phyloP scores from a whole-genome alignment of 345 rosid genomes.

The Populus tremula region DNA sequence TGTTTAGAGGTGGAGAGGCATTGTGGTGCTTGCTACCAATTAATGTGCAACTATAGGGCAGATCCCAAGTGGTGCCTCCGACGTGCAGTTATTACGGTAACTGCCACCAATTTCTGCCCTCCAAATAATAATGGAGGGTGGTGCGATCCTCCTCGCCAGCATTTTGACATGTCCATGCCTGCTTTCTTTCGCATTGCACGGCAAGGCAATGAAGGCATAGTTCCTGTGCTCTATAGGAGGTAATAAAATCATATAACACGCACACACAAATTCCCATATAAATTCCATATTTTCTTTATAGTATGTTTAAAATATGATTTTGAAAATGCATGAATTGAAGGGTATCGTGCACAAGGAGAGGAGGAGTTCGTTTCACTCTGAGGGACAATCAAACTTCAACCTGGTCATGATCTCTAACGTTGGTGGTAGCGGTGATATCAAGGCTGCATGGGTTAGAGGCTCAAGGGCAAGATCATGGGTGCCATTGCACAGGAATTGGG shows the following conservation, averaged over 20 bases:
- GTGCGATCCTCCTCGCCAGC: constrained; percentile 77
- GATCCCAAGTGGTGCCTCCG: constrained; percentile 84
- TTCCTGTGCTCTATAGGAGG: constrained; percentile 65
- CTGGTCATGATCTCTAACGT: constrained; percentile 73
- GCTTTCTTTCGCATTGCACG: constrained; percentile 70
- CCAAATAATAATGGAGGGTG: constrained; percentile 72
- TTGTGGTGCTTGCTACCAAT: constrained; percentile 79
- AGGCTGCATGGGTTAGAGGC: constrained; percentile 64
- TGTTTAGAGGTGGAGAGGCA: constrained; percentile 60
- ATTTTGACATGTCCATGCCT: constrained; percentile 76
- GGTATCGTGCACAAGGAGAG: constrained; percentile 68
- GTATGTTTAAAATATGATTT: neutral
- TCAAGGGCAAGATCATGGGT: constrained; percentile 52
- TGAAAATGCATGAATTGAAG: constrained; percentile 24
- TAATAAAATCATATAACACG: constrained; percentile 2
- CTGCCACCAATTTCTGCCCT: constrained; percentile 86
- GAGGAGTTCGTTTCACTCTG: constrained; percentile 74
- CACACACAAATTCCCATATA: no score
- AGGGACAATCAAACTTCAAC: constrained; percentile 74
- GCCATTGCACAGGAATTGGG: constrained; percentile 66
- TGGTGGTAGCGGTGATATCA: constrained; percentile 66
- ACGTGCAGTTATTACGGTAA: constrained; percentile 48
- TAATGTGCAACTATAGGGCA: constrained; percentile 49
- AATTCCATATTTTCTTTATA: no score
- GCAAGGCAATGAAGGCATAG: constrained; percentile 73